These are phyloP conservation scores for Beta corolliflora DNA, from an alignment of 179 eudicot species.

Conservation along the genomic window DNA sequence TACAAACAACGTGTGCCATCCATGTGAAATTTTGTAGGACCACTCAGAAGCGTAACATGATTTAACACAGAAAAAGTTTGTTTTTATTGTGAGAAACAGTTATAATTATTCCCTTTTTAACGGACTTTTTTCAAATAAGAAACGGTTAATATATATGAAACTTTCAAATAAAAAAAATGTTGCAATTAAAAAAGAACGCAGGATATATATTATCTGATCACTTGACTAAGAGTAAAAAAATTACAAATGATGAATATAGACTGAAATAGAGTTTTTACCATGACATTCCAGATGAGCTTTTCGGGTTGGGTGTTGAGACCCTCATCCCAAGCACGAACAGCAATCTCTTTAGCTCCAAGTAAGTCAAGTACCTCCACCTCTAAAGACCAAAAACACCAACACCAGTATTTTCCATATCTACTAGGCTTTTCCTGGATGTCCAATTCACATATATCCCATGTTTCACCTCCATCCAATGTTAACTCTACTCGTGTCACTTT, in stretches of 20 bases:
- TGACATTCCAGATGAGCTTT: constrained; percentile 93
- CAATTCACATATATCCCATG: constrained; percentile 60
- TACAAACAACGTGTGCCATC: background rate
- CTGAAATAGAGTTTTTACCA: constrained; percentile 43
- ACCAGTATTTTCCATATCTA: constrained; percentile 84
- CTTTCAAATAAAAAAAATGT: no score
- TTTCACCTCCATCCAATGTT: constrained; percentile 85
- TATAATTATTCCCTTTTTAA: no score
- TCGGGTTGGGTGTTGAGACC: constrained; percentile 88
- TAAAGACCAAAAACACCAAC: constrained; percentile 97
- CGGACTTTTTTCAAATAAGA: no score
- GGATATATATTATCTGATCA: background rate
- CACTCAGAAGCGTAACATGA: background rate
- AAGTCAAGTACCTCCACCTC: constrained; percentile 81
- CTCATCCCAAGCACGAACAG: constrained; percentile 94
- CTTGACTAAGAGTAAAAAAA: background rate
- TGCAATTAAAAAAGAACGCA: no score
- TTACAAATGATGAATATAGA: no score
- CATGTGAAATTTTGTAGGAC: constrained; percentile 5
- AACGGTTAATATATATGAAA: no score
- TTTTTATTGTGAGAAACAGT: no score
- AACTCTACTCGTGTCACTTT: constrained; percentile 92
- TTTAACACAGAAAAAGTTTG: no score
- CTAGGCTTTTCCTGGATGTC: constrained; percentile 74
- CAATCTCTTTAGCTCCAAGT: constrained; percentile 74